Percentiles rank a stretch among this genome's conserved stretches.
Evolutionary conservation across 1,284 basidiomycete species (phyloP).

Genomic region (Moesziomyces sp.): DNA sequence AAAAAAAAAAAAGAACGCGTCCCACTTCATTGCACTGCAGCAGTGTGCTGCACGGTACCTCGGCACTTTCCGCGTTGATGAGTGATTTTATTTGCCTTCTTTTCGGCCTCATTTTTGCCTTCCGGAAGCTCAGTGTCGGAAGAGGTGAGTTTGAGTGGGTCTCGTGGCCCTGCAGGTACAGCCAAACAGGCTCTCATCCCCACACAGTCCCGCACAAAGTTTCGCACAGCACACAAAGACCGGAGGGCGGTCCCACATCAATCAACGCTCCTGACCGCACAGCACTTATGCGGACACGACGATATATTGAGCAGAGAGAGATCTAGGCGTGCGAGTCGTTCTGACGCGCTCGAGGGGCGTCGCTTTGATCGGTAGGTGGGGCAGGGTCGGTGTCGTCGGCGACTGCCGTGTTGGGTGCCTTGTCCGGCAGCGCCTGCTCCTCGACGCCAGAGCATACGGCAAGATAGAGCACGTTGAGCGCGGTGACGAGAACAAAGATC

Average conservation of each 20-base stretch:
- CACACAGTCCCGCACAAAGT: too few species aligned
- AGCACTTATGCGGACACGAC: too few species aligned
- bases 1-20: neutral
- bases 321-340: neutral
- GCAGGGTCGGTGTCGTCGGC: neutral
- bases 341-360: neutral
- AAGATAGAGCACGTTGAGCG: slow-evolving; percentile 72
- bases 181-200: too few species aligned
- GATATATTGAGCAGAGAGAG: neutral
- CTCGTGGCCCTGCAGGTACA: neutral
- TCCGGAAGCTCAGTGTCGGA: neutral
- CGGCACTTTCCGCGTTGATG: too few species aligned
- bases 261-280: too few species aligned
- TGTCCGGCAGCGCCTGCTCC: slow-evolving; percentile 36
- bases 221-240: too few species aligned
- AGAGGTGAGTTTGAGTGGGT: neutral
- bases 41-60: neutral
- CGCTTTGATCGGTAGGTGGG: neutral
- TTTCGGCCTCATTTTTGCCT: neutral
- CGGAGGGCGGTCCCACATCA: too few species aligned
- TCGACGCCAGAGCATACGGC: slow-evolving; percentile 34
- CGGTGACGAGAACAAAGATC: slow-evolving; percentile 84
- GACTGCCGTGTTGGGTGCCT: slow-evolving; percentile 16
- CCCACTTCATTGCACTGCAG: neutral
- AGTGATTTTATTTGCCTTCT: neutral